These are phyloP conservation scores for Solanum aculeatissimum DNA, from an alignment of 305 asterid genomes.

Conservation along the genomic window DNA sequence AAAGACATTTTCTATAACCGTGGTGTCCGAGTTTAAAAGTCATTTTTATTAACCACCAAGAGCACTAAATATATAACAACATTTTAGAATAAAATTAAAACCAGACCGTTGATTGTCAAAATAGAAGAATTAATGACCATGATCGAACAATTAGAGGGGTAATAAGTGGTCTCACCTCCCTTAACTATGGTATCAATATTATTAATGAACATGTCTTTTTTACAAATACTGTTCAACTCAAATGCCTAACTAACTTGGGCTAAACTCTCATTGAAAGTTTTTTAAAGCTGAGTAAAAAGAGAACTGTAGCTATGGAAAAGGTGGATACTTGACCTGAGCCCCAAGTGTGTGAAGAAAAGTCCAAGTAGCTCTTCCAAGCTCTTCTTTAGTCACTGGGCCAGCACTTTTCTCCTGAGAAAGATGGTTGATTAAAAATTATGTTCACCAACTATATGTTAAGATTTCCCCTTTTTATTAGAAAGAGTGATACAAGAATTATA, in stretches of 20 bases:
- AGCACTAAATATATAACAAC: background rate
- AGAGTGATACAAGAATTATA: background rate
- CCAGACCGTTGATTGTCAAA: background rate
- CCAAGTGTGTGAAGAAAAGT: slow-evolving; percentile 93
- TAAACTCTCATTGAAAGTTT: background rate
- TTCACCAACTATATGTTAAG: background rate
- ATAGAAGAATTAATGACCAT: background rate
- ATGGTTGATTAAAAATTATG: background rate
- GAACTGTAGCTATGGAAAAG: background rate
- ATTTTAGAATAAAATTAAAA: background rate
- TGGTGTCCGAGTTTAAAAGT: background rate
- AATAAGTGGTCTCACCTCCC: background rate
- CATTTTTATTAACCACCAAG: background rate
- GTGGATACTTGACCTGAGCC: slow-evolving; percentile 53
- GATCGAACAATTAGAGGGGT: background rate
- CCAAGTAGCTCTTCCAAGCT: slow-evolving; percentile 96
- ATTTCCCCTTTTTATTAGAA: background rate
- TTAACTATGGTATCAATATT: background rate
- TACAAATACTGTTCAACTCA: background rate
- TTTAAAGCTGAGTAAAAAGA: background rate
- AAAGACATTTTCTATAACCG: background rate
- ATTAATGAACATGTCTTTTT: background rate
- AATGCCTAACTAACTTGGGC: background rate
- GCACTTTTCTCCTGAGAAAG: slow-evolving; percentile 35
- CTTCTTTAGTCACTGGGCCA: slow-evolving; percentile 66